Percentiles rank a stretch among this genome's conserved stretches.
These are phyloP conservation scores for Globisporangium alternatum DNA, from an alignment of 352 stramenopile genomes.

Conservation along the genomic window DNA sequence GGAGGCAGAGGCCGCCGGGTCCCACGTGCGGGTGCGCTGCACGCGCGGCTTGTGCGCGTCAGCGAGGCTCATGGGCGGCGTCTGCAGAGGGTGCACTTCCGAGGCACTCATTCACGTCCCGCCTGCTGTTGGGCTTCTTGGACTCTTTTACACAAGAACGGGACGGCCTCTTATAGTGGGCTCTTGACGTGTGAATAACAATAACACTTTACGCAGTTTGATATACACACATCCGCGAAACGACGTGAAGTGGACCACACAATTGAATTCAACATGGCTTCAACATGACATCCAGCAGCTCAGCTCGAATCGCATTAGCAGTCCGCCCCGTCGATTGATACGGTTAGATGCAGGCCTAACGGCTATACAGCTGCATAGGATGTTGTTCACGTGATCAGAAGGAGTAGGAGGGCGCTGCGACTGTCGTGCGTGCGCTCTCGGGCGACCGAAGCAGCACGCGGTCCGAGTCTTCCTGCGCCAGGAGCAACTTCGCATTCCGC, in stretches of 20 bases:
- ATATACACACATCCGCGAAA: conserved; percentile 6
- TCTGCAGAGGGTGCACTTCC: conserved; percentile 25
- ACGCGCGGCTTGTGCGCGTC: conserved; percentile 18
- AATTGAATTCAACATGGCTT: not conserved
- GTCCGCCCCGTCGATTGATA: too few relatives aligned
- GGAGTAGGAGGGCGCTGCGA: not conserved
- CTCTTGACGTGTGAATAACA: conserved; percentile 13
- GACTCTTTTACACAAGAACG: not conserved
- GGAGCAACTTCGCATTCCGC: conserved; percentile 5
- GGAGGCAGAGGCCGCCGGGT: conserved; percentile 9
- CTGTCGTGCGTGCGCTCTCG: not conserved
- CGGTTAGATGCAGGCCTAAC: too few relatives aligned
- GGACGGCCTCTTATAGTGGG: not conserved
- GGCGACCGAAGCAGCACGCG: conserved; percentile 8
- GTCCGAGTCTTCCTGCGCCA: conserved; percentile 9
- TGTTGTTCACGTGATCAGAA: not conserved
- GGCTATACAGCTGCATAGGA: too few relatives aligned
- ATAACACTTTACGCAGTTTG: not conserved
- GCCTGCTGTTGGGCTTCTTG: not conserved
- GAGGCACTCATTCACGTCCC: conserved; percentile 17
- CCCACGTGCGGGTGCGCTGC: conserved; percentile 23
- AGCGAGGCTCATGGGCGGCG: conserved; percentile 19
- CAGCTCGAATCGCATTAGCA: not conserved
- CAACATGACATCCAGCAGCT: not conserved
- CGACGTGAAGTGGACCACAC: conserved; percentile 1